phyloP scores from a whole-genome alignment of 257 asterid species.

The Jasminum sambac region DNA sequence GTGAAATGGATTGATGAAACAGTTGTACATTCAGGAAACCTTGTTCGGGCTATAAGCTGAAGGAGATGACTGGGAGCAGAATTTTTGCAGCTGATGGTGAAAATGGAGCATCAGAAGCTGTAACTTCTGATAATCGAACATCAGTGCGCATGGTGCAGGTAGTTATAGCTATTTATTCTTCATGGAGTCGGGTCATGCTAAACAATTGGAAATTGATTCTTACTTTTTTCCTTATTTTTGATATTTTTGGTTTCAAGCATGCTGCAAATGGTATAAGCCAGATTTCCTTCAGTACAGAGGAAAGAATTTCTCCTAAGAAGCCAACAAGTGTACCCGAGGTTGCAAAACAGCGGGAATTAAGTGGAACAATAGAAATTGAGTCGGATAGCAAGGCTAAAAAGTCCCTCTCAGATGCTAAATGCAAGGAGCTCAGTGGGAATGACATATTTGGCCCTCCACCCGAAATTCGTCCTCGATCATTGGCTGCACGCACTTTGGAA shows the following conservation, averaged over 20 bases:
- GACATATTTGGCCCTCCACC: slow-evolving; percentile 91
- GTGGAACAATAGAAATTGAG: slow-evolving; percentile 78
- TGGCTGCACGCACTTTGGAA: slow-evolving; percentile 54
- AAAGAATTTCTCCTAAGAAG: slow-evolving; percentile 77
- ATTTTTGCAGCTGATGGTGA: slow-evolving; percentile 62
- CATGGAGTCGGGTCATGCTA: not conserved
- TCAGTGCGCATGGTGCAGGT: slow-evolving; percentile 97
- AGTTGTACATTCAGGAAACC: slow-evolving; percentile 61
- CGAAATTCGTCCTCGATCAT: slow-evolving; percentile 62
- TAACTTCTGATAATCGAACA: slow-evolving; percentile 59
- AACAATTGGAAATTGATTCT: not conserved
- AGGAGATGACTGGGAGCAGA: slow-evolving; percentile 91
- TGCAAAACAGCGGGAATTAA: slow-evolving; percentile 87
- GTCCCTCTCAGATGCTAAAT: slow-evolving; percentile 70
- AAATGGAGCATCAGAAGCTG: slow-evolving; percentile 55
- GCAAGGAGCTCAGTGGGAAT: slow-evolving; percentile 83
- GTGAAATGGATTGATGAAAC: too few species aligned
- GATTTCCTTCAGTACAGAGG: slow-evolving; percentile 86
- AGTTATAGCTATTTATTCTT: slow-evolving; percentile 4
- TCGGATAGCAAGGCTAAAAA: slow-evolving; percentile 57
- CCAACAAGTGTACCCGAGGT: slow-evolving; percentile 79
- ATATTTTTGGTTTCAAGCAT: slow-evolving; percentile 47
- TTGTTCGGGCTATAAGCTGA: slow-evolving; percentile 76
- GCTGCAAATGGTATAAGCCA: slow-evolving; percentile 91
- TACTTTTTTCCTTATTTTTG: not conserved